Percentiles rank a stretch among this genome's conserved stretches.
Evolutionary conservation across 371 early-diverging fungal genomes (phyloP).

Genomic region (Apophysomyces sp.): DNA sequence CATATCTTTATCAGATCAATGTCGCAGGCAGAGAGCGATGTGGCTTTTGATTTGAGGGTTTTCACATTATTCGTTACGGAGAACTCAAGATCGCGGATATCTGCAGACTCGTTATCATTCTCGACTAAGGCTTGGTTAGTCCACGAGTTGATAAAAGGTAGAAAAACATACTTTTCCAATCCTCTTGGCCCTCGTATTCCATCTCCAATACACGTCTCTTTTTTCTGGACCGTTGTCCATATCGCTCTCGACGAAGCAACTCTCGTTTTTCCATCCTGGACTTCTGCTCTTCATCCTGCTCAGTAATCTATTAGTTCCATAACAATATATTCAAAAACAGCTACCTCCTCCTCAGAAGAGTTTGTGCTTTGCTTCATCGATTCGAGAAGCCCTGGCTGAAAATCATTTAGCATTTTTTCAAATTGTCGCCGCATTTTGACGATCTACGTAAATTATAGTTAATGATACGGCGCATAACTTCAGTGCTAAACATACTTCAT

Average conservation of each 20-base stretch:
- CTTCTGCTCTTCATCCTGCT: constrained; percentile 5
- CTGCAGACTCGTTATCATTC: constrained; percentile 12
- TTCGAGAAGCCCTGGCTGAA: constrained; percentile 40
- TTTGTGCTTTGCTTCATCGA: constrained; percentile 9
- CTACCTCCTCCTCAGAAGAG: constrained; percentile 7
- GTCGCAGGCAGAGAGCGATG: constrained; percentile 38
- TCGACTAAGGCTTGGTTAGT: constrained; percentile 3
- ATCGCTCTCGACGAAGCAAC: constrained; percentile 27
- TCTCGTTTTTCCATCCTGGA: constrained; percentile 18
- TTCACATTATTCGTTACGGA: constrained; percentile 51
- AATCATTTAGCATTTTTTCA: constrained; percentile 47
- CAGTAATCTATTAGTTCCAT: neutral
- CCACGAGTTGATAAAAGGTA: neutral
- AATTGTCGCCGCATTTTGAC: constrained; percentile 50
- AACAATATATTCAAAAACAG: neutral
- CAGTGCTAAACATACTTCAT: constrained; percentile 47
- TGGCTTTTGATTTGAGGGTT: constrained; percentile 33
- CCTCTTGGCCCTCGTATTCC: constrained; percentile 16
- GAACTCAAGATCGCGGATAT: constrained; percentile 67
- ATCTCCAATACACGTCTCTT: constrained; percentile 23
- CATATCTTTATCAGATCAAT: constrained; percentile 57
- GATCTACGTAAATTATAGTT: constrained; percentile 18
- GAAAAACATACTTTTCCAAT: constrained; percentile 11
- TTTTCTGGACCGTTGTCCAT: constrained; percentile 30
- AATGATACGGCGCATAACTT: neutral